phyloP scores from a whole-genome alignment of 305 asterid genomes.

The Fraxinus velutina region DNA sequence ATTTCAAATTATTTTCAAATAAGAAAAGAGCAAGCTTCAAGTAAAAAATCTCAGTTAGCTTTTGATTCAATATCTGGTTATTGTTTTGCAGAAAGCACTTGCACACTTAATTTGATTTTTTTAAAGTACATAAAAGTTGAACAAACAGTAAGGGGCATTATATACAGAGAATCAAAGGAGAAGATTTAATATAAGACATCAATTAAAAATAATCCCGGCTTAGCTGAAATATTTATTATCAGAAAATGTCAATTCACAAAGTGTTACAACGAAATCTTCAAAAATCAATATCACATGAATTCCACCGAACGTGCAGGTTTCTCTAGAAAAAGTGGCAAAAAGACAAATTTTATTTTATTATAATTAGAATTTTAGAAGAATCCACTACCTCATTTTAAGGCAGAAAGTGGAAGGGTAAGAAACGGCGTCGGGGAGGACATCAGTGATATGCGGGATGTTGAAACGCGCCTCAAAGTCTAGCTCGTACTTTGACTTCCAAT shows the following conservation, averaged over 20 bases:
- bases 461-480: slow-evolving; percentile 62
- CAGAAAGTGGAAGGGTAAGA: slow-evolving; percentile 71
- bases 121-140: neutral
- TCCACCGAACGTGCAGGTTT: neutral
- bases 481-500: slow-evolving; percentile 62
- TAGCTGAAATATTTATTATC: neutral
- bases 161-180: neutral
- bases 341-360: neutral
- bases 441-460: slow-evolving; percentile 58
- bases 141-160: neutral
- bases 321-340: neutral
- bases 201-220: neutral
- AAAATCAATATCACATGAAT: neutral
- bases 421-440: slow-evolving; percentile 47
- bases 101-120: neutral
- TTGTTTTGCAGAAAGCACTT: neutral
- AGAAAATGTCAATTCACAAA: neutral
- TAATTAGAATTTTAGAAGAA: neutral
- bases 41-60: neutral
- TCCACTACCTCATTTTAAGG: slow-evolving; percentile 59
- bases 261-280: neutral
- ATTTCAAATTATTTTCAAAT: slow-evolving; percentile 13
- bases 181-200: neutral
- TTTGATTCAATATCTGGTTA: neutral
- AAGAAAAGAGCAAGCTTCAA: neutral